A percentile compares a stretch with the other conserved stretches of the same genome.
Evolutionary conservation across 805 yeast species (phyloP).

Genomic region (Martiniozyma abietophila): DNA sequence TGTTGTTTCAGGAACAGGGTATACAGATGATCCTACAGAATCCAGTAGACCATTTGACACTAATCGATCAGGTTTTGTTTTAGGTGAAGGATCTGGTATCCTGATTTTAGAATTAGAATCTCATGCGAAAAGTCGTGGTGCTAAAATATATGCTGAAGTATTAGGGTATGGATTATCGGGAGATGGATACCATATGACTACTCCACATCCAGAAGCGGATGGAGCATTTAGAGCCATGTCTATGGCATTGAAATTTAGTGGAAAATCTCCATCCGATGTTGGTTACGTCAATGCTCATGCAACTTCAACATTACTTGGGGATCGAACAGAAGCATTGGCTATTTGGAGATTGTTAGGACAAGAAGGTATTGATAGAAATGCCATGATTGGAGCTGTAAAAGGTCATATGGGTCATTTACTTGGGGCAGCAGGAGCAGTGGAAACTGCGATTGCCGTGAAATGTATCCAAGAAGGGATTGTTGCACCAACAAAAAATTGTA

Average conservation of each 20-base stretch:
- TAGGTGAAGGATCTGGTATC: slow-evolving; percentile 89
- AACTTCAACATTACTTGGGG: slow-evolving; percentile 86
- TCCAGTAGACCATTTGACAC: slow-evolving; percentile 87
- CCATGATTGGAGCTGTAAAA: slow-evolving; percentile 72
- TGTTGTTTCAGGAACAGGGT: slow-evolving; percentile 43
- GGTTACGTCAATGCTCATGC: slow-evolving; percentile 95
- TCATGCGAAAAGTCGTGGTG: slow-evolving; percentile 61
- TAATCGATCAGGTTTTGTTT: slow-evolving; percentile 74
- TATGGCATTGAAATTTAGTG: slow-evolving; percentile 53
- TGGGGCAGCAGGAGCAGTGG: slow-evolving; percentile 96
- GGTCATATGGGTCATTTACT: slow-evolving; percentile 90
- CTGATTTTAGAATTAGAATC: slow-evolving; percentile 67
- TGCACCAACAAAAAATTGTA: slow-evolving; percentile 79
- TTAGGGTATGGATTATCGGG: slow-evolving; percentile 86
- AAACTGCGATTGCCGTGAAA: slow-evolving; percentile 68
- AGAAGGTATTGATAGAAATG: slow-evolving; percentile 21
- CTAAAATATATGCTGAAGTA: slow-evolving; percentile 69
- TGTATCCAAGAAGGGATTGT: slow-evolving; percentile 47
- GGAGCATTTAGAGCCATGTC: slow-evolving; percentile 84
- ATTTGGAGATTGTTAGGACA: slow-evolving; percentile 43
- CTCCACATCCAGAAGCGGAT: slow-evolving; percentile 72
- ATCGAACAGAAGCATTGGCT: slow-evolving; percentile 76
- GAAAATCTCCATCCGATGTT: slow-evolving; percentile 37
- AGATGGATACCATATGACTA: slow-evolving; percentile 89
- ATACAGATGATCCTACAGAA: slow-evolving; percentile 47